Conservation (phyloP, 306 rosid species). For the Herpetospermum pedunculosum region DNA sequence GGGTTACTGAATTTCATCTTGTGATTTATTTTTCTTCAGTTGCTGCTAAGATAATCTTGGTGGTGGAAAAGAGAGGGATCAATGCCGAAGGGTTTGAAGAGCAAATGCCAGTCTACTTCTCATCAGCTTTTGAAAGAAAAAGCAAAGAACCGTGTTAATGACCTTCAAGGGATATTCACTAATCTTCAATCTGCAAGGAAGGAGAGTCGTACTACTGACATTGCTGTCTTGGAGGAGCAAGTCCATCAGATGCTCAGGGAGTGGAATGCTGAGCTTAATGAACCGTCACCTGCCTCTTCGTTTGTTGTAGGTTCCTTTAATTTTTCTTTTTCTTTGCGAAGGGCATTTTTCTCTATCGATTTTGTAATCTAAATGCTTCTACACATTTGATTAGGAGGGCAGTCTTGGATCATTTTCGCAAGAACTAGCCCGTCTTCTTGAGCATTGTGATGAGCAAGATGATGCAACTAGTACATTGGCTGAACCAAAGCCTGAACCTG, state of each 20-base stretch:
- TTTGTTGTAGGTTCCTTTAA: conserved; percentile 8
- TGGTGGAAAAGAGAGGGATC: background rate
- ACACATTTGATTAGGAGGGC: conserved; percentile 48
- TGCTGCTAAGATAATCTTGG: background rate
- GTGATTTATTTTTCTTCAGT: background rate
- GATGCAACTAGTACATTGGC: conserved; percentile 88
- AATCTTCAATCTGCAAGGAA: conserved; percentile 89
- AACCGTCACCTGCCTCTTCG: conserved; percentile 92
- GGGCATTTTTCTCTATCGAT: background rate
- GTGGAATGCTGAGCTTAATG: conserved; percentile 92
- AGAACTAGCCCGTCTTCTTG: conserved; percentile 66
- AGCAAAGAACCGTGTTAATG: conserved; percentile 92
- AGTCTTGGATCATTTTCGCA: conserved; percentile 90
- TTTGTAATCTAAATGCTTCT: background rate
- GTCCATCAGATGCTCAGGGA: conserved; percentile 97
- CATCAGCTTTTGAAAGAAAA: conserved; percentile 88
- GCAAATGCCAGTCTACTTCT: conserved; percentile 75
- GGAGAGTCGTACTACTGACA: conserved; percentile 76
- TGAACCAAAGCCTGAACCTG: conserved; percentile 72
- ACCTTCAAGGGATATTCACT: conserved; percentile 66
- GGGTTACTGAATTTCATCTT: background rate
- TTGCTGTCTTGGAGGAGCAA: conserved; percentile 84
- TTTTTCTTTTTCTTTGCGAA: background rate
- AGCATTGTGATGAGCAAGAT: conserved; percentile 90
- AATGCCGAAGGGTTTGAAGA: conserved; percentile 80